phyloP scores from a whole-genome alignment of 108 stramenopile species.

The Cyclostephanos invisitatus region DNA sequence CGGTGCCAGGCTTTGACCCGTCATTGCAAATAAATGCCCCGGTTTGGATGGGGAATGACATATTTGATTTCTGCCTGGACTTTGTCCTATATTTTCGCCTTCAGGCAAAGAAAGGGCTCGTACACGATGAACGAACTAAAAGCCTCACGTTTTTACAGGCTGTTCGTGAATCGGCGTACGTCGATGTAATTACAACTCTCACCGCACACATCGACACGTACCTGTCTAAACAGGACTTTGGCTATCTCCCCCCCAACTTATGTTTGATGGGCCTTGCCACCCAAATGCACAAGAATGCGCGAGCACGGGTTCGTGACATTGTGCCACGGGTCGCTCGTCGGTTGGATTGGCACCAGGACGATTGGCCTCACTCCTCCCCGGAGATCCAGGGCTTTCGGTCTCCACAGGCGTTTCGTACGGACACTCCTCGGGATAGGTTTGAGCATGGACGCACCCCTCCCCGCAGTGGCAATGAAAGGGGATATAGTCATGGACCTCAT shows the following conservation, averaged over 20 bases:
- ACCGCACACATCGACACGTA: neutral
- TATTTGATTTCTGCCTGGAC: neutral
- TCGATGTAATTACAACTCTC: neutral
- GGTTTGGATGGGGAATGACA: neutral
- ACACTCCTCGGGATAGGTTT: neutral
- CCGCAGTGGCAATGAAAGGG: neutral
- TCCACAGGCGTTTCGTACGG: neutral
- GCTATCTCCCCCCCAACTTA: neutral
- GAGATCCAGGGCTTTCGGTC: neutral
- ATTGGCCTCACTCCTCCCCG: neutral
- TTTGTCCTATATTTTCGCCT: neutral
- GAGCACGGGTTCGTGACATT: neutral
- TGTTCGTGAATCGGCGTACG: neutral
- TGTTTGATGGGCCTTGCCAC: neutral
- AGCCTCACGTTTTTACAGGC: neutral
- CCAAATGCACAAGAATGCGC: neutral
- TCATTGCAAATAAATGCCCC: neutral
- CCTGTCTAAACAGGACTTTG: neutral
- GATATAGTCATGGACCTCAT: neutral
- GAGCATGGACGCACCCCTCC: neutral
- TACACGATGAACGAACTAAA: neutral
- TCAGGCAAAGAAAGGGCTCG: neutral
- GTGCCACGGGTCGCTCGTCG: neutral
- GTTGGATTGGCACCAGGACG: neutral
- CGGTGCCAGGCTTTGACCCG: neutral